Evolutionary conservation across 1,284 basidiomycete genomes (phyloP).

Genomic region (Tilletia caries): DNA sequence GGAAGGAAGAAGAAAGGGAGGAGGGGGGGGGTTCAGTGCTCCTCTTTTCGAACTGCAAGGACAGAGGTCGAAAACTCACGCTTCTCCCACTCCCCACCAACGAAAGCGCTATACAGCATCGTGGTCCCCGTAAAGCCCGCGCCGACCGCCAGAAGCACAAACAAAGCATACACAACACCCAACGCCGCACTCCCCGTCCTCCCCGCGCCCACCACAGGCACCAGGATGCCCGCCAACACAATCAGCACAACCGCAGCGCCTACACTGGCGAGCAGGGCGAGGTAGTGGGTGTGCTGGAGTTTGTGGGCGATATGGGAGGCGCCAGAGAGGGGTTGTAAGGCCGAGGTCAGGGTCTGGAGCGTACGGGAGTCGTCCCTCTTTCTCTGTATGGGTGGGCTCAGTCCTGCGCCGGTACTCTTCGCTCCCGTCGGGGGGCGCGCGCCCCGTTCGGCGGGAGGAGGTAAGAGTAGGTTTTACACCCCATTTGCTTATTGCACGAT

Average conservation of each 20-base stretch:
- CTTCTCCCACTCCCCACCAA: constrained; percentile 52
- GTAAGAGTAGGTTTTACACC: constrained; percentile 69
- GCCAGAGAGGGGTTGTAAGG: background rate
- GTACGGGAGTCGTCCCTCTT: background rate
- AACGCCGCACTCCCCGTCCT: background rate
- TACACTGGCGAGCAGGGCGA: constrained; percentile 1
- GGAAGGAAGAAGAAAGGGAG: background rate
- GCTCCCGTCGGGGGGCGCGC: background rate
- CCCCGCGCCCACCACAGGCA: background rate
- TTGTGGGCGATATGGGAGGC: background rate
- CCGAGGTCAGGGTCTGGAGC: background rate
- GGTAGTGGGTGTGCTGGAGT: background rate
- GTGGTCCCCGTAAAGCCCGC: constrained; percentile 32
- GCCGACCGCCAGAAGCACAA: constrained; percentile 4
- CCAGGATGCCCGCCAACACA: background rate
- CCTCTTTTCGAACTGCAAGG: background rate
- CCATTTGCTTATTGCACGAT: constrained; percentile 83
- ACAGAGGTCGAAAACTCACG: constrained; percentile 27
- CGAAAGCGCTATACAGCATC: constrained; percentile 43
- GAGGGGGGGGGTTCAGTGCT: background rate
- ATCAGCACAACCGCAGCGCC: background rate
- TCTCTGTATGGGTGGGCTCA: background rate
- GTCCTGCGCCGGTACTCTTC: background rate
- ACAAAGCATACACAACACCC: constrained; percentile 7
- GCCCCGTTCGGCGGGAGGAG: no score